phyloP scores from a whole-genome alignment of 768 basidiomycete species.

The Amanita subjunquillea region DNA sequence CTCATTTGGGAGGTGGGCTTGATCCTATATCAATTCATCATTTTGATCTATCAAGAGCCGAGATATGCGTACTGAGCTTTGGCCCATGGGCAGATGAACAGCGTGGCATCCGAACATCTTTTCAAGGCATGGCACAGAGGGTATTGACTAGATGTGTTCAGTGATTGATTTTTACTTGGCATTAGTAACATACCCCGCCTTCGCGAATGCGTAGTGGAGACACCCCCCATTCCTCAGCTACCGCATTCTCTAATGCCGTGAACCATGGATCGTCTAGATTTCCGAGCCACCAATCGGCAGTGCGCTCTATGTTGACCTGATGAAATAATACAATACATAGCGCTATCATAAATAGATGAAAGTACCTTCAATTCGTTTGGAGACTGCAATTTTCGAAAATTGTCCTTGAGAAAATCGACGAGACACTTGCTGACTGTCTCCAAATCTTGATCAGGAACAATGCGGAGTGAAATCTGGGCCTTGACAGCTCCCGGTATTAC shows the following conservation, averaged over 20 bases:
- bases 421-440: constrained; percentile 56
- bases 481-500: constrained; percentile 81
- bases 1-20: constrained; percentile 91
- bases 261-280: constrained; percentile 81
- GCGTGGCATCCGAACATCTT: constrained; percentile 84
- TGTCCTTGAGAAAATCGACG: constrained; percentile 40
- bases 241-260: constrained; percentile 71
- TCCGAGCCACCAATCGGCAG: constrained; percentile 95
- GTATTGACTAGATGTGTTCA: constrained; percentile 59
- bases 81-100: constrained; percentile 90
- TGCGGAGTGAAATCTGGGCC: constrained; percentile 82
- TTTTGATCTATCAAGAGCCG: neutral
- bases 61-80: constrained; percentile 51
- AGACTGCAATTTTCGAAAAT: constrained; percentile 53
- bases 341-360: neutral
- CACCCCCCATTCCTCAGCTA: constrained; percentile 80
- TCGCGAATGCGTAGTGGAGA: constrained; percentile 84
- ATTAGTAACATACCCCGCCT: constrained; percentile 61
- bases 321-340: neutral
- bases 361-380: constrained; percentile 65
- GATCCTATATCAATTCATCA: constrained; percentile 40
- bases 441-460: constrained; percentile 89
- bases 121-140: constrained; percentile 89
- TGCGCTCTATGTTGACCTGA: constrained; percentile 71
- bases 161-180: neutral